Evolutionary conservation across 2,329 filamentous ascomycete species (phyloP).

Genomic region (Trichocomaceae sp.): DNA sequence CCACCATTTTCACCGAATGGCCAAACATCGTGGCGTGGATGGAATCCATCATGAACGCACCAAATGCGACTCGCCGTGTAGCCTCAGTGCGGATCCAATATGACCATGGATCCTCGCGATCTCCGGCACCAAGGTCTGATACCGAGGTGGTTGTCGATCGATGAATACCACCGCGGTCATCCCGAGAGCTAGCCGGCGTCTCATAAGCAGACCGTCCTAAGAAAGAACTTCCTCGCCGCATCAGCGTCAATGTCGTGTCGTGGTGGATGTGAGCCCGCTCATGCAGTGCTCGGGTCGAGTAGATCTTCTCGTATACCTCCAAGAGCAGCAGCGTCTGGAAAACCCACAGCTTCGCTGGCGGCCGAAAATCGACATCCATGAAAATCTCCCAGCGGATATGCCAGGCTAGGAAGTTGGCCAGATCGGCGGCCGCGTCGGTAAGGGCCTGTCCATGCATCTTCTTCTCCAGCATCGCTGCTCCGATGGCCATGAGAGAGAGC

Average conservation of each 20-base stretch:
- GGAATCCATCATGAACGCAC: slow-evolving; percentile 89
- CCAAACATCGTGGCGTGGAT: slow-evolving; percentile 98
- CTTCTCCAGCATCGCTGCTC: slow-evolving; percentile 81
- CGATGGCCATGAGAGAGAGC: slow-evolving; percentile 85
- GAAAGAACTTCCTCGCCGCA: slow-evolving; percentile 86
- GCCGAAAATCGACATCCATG: slow-evolving; percentile 80
- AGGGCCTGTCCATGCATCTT: slow-evolving; percentile 67
- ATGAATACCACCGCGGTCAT: slow-evolving; percentile 50
- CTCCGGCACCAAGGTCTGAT: slow-evolving; percentile 53
- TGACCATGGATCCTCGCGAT: slow-evolving; percentile 86
- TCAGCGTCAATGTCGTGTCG: slow-evolving; percentile 87
- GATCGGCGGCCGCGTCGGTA: slow-evolving; percentile 68
- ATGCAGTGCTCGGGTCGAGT: slow-evolving; percentile 82
- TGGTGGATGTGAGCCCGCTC: slow-evolving; percentile 96
- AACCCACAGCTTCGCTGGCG: slow-evolving; percentile 90
- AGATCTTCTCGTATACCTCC: slow-evolving; percentile 97
- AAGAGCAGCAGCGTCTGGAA: slow-evolving; percentile 86
- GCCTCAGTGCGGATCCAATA: slow-evolving; percentile 94
- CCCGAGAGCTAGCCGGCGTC: slow-evolving; percentile 68
- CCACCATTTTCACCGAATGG: slow-evolving; percentile 93
- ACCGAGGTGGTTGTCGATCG: slow-evolving; percentile 37
- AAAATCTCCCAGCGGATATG: slow-evolving; percentile 96
- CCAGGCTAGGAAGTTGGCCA: slow-evolving; percentile 87
- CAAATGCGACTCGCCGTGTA: slow-evolving; percentile 82
- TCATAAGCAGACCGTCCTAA: slow-evolving; percentile 80